A percentile compares a stretch with the other conserved stretches of the same genome.
Conservation (phyloP, 305 asterid genomes). For the Ruellia speciosa region DNA sequence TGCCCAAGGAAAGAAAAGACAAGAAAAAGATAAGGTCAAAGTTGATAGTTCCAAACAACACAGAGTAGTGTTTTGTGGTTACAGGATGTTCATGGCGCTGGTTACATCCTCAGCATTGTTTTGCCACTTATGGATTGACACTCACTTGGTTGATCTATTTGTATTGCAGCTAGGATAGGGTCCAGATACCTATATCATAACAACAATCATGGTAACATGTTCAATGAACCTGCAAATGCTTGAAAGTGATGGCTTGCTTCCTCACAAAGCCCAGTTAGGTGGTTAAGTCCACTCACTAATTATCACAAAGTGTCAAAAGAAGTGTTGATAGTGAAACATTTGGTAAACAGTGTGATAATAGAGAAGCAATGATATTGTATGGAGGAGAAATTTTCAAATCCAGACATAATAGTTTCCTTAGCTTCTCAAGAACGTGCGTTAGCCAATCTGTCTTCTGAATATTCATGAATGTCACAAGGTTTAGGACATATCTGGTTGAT, state of each 20-base stretch:
- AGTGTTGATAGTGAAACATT: neutral
- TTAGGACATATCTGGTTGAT: too few species aligned
- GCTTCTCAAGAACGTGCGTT: neutral
- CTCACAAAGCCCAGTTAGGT: neutral
- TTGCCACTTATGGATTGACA: constrained; percentile 19
- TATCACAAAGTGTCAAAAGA: neutral
- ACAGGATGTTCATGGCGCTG: constrained; percentile 18
- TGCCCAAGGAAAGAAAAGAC: constrained; percentile 1
- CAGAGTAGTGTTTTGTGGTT: neutral
- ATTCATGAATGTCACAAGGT: neutral
- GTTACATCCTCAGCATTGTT: constrained; percentile 15
- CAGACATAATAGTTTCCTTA: neutral
- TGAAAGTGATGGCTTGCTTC: constrained; percentile 13
- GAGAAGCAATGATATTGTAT: neutral
- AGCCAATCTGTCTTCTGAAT: neutral
- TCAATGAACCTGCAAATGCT: constrained; percentile 18
- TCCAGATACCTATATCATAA: neutral
- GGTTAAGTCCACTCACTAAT: neutral
- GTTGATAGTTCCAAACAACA: constrained; percentile 15
- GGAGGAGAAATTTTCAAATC: neutral
- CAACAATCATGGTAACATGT: constrained; percentile 1
- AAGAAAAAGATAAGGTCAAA: constrained; percentile 13
- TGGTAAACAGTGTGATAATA: neutral
- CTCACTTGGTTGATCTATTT: constrained; percentile 7
- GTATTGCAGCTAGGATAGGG: neutral